Evolutionary conservation across 345 rosid species (phyloP), one percentile per base, ranked within the genome.

Genomic region (Fremontodendron californicum): DNA sequence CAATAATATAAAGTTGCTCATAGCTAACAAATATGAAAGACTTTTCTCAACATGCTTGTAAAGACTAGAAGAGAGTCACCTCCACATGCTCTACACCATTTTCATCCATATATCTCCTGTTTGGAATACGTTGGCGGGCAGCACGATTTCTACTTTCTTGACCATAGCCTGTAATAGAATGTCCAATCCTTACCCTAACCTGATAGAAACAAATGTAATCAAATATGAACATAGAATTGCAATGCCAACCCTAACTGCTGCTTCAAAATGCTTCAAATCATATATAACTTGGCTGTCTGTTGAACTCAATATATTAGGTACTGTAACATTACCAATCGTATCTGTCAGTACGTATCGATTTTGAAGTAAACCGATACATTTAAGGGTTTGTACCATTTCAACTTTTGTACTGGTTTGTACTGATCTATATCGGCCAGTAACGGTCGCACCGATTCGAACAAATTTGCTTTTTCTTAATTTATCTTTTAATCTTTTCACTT

Each of bases 131-230:
- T 80, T 94, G 98, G 57, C 98, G 97, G 54, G 98, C 98, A 72
- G 93, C 97, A 35, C 98, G 93, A 81, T 94, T 94, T 81, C 97
- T 88, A 55, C 91, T 89, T 85, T 95, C 99, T 77, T 93, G 97
- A 76, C 97, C 97, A 81, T 92, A 95, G 46, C 99, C 98, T 35
- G 90, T 95, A 77, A 93, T 90, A 12, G 98, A 97, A 21, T 95
- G 87, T 83, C 99, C 98, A 82, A 95, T 93, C 86, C 99, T 88
- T 76, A 92, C 91, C 82, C 93, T 86, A 29, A 93, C 94, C 99
- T 95, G 87, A 75, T 78, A 71, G 6, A 67, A 65, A 75, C 60
- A 84, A 60, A 68, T 63, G 69, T 19, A 45, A 77, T 74, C 77
- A 57, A 54, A 31, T 52, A 71, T 37, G 65, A 79, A 1, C 10